Base-by-base conservation (phyloP, 2,329 filamentous ascomycete genomes). In the Plectosphaerella plurivora region DNA sequence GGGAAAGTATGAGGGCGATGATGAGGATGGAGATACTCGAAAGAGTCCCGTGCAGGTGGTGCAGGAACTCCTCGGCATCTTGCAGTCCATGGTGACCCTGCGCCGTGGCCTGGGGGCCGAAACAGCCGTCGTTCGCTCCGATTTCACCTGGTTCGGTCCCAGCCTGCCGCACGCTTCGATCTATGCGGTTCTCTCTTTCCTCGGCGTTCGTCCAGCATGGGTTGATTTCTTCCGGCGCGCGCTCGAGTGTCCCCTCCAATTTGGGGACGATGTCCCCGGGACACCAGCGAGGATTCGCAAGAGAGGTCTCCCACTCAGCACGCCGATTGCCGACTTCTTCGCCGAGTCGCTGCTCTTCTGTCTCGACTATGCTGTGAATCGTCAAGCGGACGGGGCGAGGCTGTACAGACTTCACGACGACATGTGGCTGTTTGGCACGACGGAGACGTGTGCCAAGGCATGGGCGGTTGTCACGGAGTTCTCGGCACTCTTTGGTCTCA, bases 401-500 rank as follows among this genome's bases (percentile, higher is more conserved):
- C 67, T 86, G 35, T 83, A 83, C 57, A 77, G 83, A 8, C 69
- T 85, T 41, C 80, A 85, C 56, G 83, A 87, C 59, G 83, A 86
- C 61, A 76, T 86, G 55, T 86, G 82, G 82, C 78, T 85, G 55
- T 86, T 81, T 79, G 78, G 79, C 6, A 67, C 74, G 11, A 71
- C 78, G 33, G 55, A 68, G 6, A 72, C 68, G 14, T 79, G 77
- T 49, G 66, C 70, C 24, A 67, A 70, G 39, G 80, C 76, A 1
- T 86, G 81, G 82, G 57, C 69, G 22, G 70, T 75, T 2, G 77
- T 84, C 61, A 68, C 69, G 6, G 63, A 70, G 14, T 85, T 83
- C 57, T 65, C 75, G 2, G 59, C 66, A 2, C 61, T 78, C 10
- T 78, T 81, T 70, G 80, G 81, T 2, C 65, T 84, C 7, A 64